Percentiles rank a stretch among this genome's conserved stretches.
Evolutionary conservation across 2,329 filamentous ascomycete genomes (phyloP).

Genomic region (Diaporthe australafricana): DNA sequence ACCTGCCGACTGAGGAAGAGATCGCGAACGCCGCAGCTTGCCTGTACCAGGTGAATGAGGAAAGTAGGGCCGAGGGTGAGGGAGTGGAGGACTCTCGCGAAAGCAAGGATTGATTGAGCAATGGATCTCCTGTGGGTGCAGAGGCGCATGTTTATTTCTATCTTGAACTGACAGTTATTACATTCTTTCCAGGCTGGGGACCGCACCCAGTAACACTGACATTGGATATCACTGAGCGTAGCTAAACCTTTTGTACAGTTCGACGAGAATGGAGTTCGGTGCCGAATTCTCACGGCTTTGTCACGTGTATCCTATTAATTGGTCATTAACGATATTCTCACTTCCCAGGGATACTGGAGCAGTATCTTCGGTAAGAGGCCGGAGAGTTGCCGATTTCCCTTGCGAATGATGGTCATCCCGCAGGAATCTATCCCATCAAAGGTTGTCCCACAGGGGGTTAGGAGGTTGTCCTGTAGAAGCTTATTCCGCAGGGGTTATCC

Average conservation of each 20-base stretch:
- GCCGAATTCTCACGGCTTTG: not conserved
- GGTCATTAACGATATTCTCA: not conserved
- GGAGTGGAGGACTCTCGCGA: not conserved
- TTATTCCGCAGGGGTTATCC: not conserved
- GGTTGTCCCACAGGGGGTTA: too few relatives aligned
- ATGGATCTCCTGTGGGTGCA: not conserved
- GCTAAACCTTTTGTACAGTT: not conserved
- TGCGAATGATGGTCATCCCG: too few relatives aligned
- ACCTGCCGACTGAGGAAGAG: conserved; percentile 34
- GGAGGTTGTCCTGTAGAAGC: not conserved
- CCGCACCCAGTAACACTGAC: too few relatives aligned
- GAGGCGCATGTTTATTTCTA: too few relatives aligned
- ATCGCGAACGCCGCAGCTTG: conserved; percentile 18
- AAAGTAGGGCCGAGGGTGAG: not conserved
- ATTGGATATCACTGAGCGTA: too few relatives aligned
- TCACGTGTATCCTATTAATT: too few relatives aligned
- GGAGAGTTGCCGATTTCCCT: not conserved
- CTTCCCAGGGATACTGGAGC: not conserved
- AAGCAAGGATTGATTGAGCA: not conserved
- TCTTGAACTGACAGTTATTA: too few relatives aligned
- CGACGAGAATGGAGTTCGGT: not conserved
- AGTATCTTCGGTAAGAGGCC: too few relatives aligned
- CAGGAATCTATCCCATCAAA: too few relatives aligned
- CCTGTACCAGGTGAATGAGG: conserved; percentile 9
- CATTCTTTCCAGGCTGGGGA: too few relatives aligned